Conservation (phyloP, 179 eudicot species). For the Silene vulgaris region DNA sequence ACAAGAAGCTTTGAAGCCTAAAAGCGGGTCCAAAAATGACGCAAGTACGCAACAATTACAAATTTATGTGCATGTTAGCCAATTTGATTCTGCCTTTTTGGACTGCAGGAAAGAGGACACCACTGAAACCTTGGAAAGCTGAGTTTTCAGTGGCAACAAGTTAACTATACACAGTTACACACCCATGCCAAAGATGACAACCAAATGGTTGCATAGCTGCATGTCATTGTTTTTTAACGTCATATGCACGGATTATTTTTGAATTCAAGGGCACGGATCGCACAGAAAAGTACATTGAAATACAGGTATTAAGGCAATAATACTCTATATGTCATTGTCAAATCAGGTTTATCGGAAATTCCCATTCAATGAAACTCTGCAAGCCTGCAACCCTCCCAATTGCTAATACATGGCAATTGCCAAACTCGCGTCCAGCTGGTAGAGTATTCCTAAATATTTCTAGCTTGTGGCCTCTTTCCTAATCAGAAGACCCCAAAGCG, state of each 20-base stretch:
- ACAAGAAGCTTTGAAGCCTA: too few relatives aligned
- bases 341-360: background rate
- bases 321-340: background rate
- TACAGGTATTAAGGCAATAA: too few relatives aligned
- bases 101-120: background rate
- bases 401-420: background rate
- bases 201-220: background rate
- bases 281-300: too few relatives aligned
- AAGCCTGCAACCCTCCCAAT: background rate
- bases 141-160: background rate
- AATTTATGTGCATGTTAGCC: background rate
- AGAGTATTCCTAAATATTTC: background rate
- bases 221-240: too few relatives aligned
- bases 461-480: background rate
- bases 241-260: too few relatives aligned
- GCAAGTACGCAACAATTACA: background rate
- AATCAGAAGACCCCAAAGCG: background rate
- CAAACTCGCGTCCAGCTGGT: background rate
- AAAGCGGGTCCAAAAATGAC: too few relatives aligned
- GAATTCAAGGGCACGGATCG: too few relatives aligned
- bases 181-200: background rate
- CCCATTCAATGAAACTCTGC: background rate
- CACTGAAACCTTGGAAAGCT: background rate
- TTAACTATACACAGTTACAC: background rate
- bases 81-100: background rate